These are phyloP conservation scores for Immersiella caudata DNA, from an alignment of 495 filamentous ascomycete species.

Conservation along the genomic window DNA sequence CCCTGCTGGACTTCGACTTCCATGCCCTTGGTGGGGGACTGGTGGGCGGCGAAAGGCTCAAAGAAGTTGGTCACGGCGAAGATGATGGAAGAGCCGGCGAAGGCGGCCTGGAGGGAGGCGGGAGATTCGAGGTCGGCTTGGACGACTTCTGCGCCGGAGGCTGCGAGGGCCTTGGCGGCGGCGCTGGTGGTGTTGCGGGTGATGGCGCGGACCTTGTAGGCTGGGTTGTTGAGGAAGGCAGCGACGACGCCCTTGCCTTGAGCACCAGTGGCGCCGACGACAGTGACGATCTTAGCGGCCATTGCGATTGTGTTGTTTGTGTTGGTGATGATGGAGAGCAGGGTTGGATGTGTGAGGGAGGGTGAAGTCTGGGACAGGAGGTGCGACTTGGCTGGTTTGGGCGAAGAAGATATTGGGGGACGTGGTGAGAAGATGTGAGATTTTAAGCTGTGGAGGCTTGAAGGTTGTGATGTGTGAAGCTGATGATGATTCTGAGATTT, in stretches of 20 bases:
- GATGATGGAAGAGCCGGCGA: conserved; percentile 57
- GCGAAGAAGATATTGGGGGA: background rate
- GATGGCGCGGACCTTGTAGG: conserved; percentile 59
- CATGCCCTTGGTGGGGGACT: conserved; percentile 40
- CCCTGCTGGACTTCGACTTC: conserved; percentile 60
- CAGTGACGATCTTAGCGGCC: conserved; percentile 48
- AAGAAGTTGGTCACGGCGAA: conserved; percentile 64
- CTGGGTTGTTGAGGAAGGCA: conserved; percentile 54
- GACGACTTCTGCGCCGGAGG: conserved; percentile 48
- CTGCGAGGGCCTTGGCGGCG: conserved; percentile 45
- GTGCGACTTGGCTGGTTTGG: background rate
- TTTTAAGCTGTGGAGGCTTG: background rate
- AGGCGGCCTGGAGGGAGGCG: conserved; percentile 50
- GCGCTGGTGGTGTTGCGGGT: conserved; percentile 56
- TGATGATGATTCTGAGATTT: background rate
- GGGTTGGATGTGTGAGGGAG: background rate
- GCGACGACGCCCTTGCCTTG: conserved; percentile 63
- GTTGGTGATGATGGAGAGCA: background rate
- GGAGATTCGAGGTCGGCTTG: conserved; percentile 56
- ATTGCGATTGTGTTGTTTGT: conserved; percentile 16
- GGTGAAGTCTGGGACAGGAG: too few relatives aligned
- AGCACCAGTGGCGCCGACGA: conserved; percentile 66
- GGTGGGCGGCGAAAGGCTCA: conserved; percentile 42
- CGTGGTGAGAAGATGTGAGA: background rate
- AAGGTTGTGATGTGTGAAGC: background rate